Conservation (phyloP, 495 filamentous ascomycete genomes). For the Aspergillus heteromorphus region DNA sequence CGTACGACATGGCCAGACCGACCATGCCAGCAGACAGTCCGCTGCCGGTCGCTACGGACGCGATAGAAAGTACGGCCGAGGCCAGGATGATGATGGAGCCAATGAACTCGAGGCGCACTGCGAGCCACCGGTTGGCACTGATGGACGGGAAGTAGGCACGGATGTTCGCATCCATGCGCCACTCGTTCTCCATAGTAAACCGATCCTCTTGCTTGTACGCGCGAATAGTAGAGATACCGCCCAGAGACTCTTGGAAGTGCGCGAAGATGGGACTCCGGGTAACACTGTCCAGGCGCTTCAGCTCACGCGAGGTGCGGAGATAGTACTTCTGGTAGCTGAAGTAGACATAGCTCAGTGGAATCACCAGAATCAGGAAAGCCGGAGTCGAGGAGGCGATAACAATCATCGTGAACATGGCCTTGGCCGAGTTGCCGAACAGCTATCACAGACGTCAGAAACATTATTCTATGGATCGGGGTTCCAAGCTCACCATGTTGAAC, state of each 20-base stretch:
- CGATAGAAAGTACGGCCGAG: conserved; percentile 75
- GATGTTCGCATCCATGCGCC: conserved; percentile 93
- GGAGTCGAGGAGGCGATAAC: conserved; percentile 82
- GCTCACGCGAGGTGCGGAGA: conserved; percentile 87
- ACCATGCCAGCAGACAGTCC: conserved; percentile 71
- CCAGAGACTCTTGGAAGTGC: conserved; percentile 96
- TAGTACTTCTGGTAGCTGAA: conserved; percentile 97
- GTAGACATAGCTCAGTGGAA: conserved; percentile 79
- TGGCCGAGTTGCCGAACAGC: conserved; percentile 83
- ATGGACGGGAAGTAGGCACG: conserved; percentile 96
- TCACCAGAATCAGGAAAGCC: conserved; percentile 68
- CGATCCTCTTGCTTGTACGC: conserved; percentile 85
- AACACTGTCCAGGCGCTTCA: conserved; percentile 94
- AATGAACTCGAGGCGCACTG: conserved; percentile 92
- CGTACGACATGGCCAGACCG: conserved; percentile 94
- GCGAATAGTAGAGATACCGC: conserved; percentile 93
- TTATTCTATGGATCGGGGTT: neutral
- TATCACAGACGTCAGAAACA: conserved; percentile 32
- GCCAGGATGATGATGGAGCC: conserved; percentile 90
- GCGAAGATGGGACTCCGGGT: conserved; percentile 94
- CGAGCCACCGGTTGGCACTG: conserved; percentile 94
- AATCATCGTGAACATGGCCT: conserved; percentile 77
- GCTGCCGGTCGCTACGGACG: conserved; percentile 70
- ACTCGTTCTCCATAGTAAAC: conserved; percentile 93
- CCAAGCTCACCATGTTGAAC: conserved; percentile 66